These are phyloP conservation scores for Penicillium sclerotiorum DNA, from an alignment of 2,329 filamentous ascomycete genomes.

Conservation along the genomic window DNA sequence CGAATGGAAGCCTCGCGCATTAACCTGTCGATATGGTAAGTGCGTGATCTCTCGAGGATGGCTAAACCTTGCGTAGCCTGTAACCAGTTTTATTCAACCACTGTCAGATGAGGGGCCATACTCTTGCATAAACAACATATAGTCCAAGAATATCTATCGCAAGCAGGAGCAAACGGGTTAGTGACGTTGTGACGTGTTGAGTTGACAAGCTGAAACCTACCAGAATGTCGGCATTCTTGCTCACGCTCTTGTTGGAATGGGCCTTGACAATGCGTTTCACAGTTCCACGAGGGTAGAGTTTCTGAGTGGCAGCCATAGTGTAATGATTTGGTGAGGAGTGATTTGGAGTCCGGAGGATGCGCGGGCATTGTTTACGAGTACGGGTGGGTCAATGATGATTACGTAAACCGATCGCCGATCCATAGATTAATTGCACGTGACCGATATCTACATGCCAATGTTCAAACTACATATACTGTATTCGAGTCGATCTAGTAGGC, in stretches of 20 bases:
- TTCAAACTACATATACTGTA: no score
- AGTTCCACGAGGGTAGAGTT: conserved; percentile 79
- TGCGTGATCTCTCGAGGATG: no score
- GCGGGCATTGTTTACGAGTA: conserved; percentile 14
- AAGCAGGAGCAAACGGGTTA: background rate
- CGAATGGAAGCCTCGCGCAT: conserved; percentile 79
- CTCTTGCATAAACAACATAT: conserved; percentile 76
- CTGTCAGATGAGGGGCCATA: conserved; percentile 38
- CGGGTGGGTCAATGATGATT: background rate
- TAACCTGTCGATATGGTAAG: conserved; percentile 54
- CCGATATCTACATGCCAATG: background rate
- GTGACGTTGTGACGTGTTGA: background rate
- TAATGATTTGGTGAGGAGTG: background rate
- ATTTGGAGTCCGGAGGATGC: background rate
- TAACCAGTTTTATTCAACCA: background rate
- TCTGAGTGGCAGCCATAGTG: conserved; percentile 65
- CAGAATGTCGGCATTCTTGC: conserved; percentile 83
- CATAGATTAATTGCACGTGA: background rate
- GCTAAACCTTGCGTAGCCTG: background rate
- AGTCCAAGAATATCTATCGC: conserved; percentile 76
- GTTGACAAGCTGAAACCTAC: conserved; percentile 51
- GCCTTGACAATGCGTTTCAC: conserved; percentile 90
- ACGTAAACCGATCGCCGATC: conserved; percentile 6
- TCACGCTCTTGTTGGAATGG: conserved; percentile 76
- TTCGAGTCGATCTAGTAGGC: no score